Percentiles rank a stretch among this genome's conserved stretches.
Conservation (phyloP, 2,329 filamentous ascomycete species). For the Ustulina deusta region DNA sequence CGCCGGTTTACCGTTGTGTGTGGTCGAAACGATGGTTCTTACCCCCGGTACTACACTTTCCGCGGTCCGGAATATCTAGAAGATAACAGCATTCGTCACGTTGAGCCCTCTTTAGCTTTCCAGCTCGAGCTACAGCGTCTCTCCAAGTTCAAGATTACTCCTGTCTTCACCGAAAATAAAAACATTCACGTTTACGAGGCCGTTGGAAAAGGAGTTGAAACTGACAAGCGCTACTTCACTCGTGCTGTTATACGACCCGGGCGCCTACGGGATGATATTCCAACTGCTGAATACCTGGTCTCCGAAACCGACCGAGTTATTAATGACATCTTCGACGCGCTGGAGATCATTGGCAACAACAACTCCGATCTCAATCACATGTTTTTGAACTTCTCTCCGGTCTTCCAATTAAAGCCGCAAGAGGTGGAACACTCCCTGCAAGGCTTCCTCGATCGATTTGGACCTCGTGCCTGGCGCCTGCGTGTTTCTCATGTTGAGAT, state of each 20-base stretch:
- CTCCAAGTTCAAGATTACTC: slow-evolving; percentile 97
- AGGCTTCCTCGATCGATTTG: slow-evolving; percentile 96
- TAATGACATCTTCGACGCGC: slow-evolving; percentile 96
- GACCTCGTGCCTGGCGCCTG: slow-evolving; percentile 92
- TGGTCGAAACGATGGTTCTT: slow-evolving; percentile 91
- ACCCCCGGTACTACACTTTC: slow-evolving; percentile 99
- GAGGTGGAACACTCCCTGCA: slow-evolving; percentile 94
- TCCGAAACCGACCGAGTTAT: slow-evolving; percentile 96
- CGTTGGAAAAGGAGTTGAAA: slow-evolving; percentile 92
- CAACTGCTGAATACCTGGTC: slow-evolving; percentile 97
- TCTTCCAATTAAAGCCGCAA: slow-evolving; percentile 89
- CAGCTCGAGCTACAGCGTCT: slow-evolving; percentile 95
- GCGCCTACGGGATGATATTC: slow-evolving; percentile 94
- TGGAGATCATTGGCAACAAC: slow-evolving; percentile 99
- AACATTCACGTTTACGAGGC: slow-evolving; percentile 99
- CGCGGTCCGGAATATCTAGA: slow-evolving; percentile 89
- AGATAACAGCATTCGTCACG: slow-evolving; percentile 96
- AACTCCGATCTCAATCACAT: slow-evolving; percentile 99
- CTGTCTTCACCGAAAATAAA: slow-evolving; percentile 98
- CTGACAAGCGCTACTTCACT: slow-evolving; percentile 98
- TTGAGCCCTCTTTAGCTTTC: slow-evolving; percentile 95
- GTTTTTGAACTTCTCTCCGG: slow-evolving; percentile 99
- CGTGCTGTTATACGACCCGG: slow-evolving; percentile 95
- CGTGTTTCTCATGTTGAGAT: slow-evolving; percentile 98
- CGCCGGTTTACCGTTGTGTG: slow-evolving; percentile 97